Evolutionary conservation across 306 rosid genomes (phyloP).

Genomic region (Lithocarpus polystachyus): DNA sequence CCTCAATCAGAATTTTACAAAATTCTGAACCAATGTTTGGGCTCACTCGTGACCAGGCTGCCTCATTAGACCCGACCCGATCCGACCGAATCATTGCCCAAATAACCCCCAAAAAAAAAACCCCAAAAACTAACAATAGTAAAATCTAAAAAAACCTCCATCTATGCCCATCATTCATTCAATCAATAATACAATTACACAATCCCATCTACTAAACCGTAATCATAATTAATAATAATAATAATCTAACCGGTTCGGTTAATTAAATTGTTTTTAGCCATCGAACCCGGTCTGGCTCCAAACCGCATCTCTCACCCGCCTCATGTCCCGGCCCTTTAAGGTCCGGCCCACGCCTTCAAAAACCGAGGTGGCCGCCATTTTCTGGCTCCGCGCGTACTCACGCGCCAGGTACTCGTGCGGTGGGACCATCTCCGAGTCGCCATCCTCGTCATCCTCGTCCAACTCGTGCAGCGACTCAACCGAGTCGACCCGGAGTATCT

Average conservation of each 20-base stretch:
- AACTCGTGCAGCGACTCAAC: constrained; percentile 62
- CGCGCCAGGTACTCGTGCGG: constrained; percentile 97
- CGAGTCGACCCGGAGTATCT: constrained; percentile 84
- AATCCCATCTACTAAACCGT: background rate
- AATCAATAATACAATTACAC: background rate
- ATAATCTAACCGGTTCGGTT: constrained; percentile 1
- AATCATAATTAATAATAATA: constrained; percentile 3
- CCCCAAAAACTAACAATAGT: background rate
- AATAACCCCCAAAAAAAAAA: background rate
- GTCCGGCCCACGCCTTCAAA: constrained; percentile 96
- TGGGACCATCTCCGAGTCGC: constrained; percentile 69
- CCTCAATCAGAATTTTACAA: background rate
- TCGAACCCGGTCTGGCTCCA: constrained; percentile 98
- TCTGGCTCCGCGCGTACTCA: constrained; percentile 54
- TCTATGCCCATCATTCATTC: constrained; percentile 5
- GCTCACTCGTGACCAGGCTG: constrained; percentile 50
- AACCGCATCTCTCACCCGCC: constrained; percentile 90
- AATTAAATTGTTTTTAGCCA: constrained; percentile 36
- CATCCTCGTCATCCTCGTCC: constrained; percentile 39
- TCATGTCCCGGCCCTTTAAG: constrained; percentile 89
- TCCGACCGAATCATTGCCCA: constrained; percentile 54
- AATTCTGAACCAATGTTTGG: constrained; percentile 19
- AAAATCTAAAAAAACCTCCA: background rate
- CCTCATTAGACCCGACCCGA: constrained; percentile 42
- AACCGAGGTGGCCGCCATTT: constrained; percentile 68